phyloP scores from a whole-genome alignment of 306 rosid species.

The Rosa lucieae region DNA sequence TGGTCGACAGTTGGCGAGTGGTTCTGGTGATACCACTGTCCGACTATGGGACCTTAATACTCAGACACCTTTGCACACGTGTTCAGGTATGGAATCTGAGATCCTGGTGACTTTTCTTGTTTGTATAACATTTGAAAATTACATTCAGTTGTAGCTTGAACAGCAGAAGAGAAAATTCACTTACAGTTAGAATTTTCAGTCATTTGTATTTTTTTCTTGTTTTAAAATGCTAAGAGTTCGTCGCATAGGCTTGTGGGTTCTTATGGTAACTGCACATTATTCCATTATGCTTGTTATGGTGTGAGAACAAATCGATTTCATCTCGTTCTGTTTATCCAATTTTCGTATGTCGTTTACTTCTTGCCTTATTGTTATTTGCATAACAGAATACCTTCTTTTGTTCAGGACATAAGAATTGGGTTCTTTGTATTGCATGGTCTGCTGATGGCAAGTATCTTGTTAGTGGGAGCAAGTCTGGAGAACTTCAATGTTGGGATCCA shows the following conservation, averaged over 20 bases:
- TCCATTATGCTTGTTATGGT: neutral
- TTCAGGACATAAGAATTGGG: conserved; percentile 92
- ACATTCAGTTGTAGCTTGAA: neutral
- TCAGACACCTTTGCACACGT: conserved; percentile 79
- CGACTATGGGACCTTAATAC: conserved; percentile 89
- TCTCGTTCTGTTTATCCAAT: neutral
- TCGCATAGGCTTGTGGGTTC: neutral
- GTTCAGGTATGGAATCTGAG: conserved; percentile 64
- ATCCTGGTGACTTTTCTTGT: conserved; percentile 21
- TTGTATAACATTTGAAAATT: neutral
- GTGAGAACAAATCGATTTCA: conserved; percentile 8
- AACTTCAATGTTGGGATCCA: conserved; percentile 90
- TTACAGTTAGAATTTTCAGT: neutral
- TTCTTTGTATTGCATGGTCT: conserved; percentile 94
- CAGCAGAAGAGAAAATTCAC: neutral
- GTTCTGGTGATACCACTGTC: conserved; percentile 94
- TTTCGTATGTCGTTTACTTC: neutral
- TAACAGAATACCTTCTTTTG: conserved; percentile 20
- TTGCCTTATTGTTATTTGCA: neutral
- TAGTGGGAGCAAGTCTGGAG: conserved; percentile 94
- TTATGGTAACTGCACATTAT: neutral
- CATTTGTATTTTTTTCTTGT: neutral
- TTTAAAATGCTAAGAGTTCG: neutral
- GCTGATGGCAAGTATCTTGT: conserved; percentile 90
- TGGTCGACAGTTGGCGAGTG: conserved; percentile 88